These are phyloP conservation scores for Claviceps sp. DNA, from an alignment of 2,329 filamentous ascomycete species.

Conservation along the genomic window DNA sequence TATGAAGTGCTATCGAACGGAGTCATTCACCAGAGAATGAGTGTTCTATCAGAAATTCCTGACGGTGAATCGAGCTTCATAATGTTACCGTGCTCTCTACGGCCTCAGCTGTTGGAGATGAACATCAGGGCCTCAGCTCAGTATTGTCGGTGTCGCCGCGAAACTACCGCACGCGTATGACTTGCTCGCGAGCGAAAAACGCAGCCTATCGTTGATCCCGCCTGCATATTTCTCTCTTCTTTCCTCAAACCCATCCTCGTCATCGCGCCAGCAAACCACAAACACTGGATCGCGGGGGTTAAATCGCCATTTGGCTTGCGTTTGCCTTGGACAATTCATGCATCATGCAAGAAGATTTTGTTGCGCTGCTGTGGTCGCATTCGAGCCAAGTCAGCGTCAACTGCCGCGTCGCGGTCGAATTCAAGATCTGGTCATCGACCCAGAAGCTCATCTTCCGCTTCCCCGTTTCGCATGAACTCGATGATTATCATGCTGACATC, in stretches of 20 bases:
- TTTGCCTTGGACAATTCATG: background rate
- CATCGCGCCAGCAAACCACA: background rate
- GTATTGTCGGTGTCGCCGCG: background rate
- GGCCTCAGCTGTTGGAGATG: too few relatives aligned
- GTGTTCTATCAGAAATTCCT: too few relatives aligned
- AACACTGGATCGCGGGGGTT: background rate
- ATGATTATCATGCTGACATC: slow-evolving; percentile 12
- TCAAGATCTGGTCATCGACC: background rate
- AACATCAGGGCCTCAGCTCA: too few relatives aligned
- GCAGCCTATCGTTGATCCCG: background rate
- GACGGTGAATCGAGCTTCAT: too few relatives aligned
- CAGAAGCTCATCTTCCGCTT: slow-evolving; percentile 8
- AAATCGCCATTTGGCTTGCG: background rate
- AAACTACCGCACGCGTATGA: background rate
- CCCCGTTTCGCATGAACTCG: slow-evolving; percentile 20
- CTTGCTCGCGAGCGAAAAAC: background rate
- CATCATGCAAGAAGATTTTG: background rate
- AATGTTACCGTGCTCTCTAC: too few relatives aligned
- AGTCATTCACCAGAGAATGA: too few relatives aligned
- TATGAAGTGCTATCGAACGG: too few relatives aligned
- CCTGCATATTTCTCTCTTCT: background rate
- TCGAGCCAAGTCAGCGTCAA: slow-evolving; percentile 21
- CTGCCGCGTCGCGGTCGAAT: slow-evolving; percentile 16
- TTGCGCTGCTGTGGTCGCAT: slow-evolving; percentile 2
- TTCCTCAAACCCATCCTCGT: background rate